phyloP scores from a whole-genome alignment of 306 rosid species.

The Malus asiatica region DNA sequence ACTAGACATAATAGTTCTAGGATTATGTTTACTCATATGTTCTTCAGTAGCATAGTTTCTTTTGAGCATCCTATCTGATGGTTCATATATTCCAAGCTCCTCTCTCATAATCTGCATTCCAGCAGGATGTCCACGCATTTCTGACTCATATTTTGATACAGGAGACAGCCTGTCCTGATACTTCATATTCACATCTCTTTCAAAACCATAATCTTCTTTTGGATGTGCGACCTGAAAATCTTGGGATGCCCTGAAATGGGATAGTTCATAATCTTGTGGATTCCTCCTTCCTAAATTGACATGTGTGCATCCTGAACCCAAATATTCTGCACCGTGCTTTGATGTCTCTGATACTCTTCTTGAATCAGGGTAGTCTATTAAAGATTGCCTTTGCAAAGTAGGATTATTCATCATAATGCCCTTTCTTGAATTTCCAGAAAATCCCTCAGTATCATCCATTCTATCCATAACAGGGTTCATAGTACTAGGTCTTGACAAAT shows the following conservation, averaged over 20 bases:
- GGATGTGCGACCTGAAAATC: constrained; percentile 27
- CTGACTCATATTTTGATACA: constrained; percentile 39
- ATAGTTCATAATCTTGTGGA: constrained; percentile 41
- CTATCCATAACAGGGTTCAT: constrained; percentile 37
- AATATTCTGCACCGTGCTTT: constrained; percentile 42
- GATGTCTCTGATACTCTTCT: constrained; percentile 39
- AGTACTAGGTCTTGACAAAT: constrained; percentile 34
- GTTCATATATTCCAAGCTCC: constrained; percentile 36
- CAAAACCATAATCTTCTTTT: constrained; percentile 53
- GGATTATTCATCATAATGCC: constrained; percentile 29
- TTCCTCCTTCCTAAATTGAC: constrained; percentile 40
- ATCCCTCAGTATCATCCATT: constrained; percentile 32
- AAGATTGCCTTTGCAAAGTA: constrained; percentile 29
- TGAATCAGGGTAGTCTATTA: constrained; percentile 43
- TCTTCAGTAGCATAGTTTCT: constrained; percentile 50
- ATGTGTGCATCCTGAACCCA: constrained; percentile 34
- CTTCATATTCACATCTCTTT: constrained; percentile 45
- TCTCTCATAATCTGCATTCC: constrained; percentile 41
- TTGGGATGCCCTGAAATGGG: constrained; percentile 36
- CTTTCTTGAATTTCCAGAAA: constrained; percentile 36
- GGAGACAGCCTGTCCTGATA: constrained; percentile 52
- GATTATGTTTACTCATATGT: constrained; percentile 28
- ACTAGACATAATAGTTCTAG: constrained; percentile 35
- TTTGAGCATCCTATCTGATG: constrained; percentile 41
- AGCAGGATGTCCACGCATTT: constrained; percentile 31